These are phyloP conservation scores for Microdochium nivale DNA, from an alignment of 2,329 filamentous ascomycete genomes.

Conservation along the genomic window DNA sequence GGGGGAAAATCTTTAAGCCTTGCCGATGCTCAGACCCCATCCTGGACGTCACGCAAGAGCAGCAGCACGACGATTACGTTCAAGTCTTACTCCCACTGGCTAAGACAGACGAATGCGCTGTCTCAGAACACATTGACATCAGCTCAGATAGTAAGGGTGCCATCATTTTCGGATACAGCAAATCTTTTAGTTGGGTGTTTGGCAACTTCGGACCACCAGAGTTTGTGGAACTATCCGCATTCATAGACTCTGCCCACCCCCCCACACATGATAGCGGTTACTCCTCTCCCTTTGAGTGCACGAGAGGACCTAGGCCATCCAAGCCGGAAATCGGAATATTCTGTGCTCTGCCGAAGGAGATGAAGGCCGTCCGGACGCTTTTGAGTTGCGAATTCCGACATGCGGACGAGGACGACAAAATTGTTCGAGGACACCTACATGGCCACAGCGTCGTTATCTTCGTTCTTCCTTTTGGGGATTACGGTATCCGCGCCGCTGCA, in stretches of 20 bases:
- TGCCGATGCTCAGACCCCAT: constrained; percentile 3
- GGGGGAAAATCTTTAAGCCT: constrained; percentile 5
- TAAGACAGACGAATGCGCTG: not conserved
- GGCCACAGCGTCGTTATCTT: constrained; percentile 10
- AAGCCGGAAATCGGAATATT: constrained; percentile 18
- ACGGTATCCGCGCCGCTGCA: constrained; percentile 9
- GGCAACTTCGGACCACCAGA: not conserved
- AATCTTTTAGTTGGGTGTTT: not conserved
- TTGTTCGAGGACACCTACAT: constrained; percentile 9
- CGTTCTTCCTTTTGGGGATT: constrained; percentile 7
- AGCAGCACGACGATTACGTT: not conserved
- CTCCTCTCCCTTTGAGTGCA: not conserved
- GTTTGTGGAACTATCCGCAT: not conserved
- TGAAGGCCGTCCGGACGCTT: constrained; percentile 17
- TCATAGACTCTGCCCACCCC: not conserved
- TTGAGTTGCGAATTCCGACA: constrained; percentile 17
- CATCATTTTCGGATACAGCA: not conserved
- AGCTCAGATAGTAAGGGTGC: not conserved
- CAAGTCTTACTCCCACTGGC: not conserved
- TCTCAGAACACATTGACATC: not conserved
- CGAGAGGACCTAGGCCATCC: not conserved
- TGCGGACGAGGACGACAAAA: constrained; percentile 12
- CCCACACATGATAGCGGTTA: not conserved
- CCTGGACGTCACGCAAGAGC: not conserved
- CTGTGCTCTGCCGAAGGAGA: constrained; percentile 20